Percentiles rank a stretch among this genome's conserved stretches.
Evolutionary conservation across 306 rosid genomes (phyloP).

Genomic region (Hippophae tibetana): DNA sequence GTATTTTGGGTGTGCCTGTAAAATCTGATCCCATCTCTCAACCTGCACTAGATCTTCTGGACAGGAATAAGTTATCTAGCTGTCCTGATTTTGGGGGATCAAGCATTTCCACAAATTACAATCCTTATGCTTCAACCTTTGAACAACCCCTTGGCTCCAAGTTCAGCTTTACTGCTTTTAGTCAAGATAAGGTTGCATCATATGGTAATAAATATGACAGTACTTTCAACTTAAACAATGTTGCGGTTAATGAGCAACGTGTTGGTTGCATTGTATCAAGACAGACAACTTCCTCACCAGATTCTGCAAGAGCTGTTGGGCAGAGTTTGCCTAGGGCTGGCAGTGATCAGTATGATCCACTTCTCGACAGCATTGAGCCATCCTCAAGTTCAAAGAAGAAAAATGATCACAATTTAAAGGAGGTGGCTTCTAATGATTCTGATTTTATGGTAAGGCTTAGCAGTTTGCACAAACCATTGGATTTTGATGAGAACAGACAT

Average conservation of each 20-base stretch:
- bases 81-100: slow-evolving; percentile 49
- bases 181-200: slow-evolving; percentile 40
- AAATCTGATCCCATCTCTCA: slow-evolving; percentile 37
- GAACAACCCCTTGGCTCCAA: slow-evolving; percentile 69
- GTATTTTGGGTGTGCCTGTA: slow-evolving; percentile 36
- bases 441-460: slow-evolving; percentile 37
- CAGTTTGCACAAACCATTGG: slow-evolving; percentile 44
- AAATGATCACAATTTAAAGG: slow-evolving; percentile 38
- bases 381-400: slow-evolving; percentile 40
- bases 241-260: slow-evolving; percentile 33
- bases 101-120: slow-evolving; percentile 50
- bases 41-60: slow-evolving; percentile 41
- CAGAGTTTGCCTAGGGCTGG: slow-evolving; percentile 42
- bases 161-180: slow-evolving; percentile 43
- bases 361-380: slow-evolving; percentile 80
- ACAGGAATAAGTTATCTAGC: slow-evolving; percentile 34
- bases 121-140: slow-evolving; percentile 84
- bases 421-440: slow-evolving; percentile 48
- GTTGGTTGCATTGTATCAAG: slow-evolving; percentile 42
- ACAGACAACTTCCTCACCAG: slow-evolving; percentile 46
- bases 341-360: slow-evolving; percentile 80
- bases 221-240: slow-evolving; percentile 27
- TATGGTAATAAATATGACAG: slow-evolving; percentile 32
- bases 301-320: slow-evolving; percentile 41
- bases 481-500: slow-evolving; percentile 48